Conservation (phyloP, 768 basidiomycete genomes). For the Heimioporus sp. region DNA sequence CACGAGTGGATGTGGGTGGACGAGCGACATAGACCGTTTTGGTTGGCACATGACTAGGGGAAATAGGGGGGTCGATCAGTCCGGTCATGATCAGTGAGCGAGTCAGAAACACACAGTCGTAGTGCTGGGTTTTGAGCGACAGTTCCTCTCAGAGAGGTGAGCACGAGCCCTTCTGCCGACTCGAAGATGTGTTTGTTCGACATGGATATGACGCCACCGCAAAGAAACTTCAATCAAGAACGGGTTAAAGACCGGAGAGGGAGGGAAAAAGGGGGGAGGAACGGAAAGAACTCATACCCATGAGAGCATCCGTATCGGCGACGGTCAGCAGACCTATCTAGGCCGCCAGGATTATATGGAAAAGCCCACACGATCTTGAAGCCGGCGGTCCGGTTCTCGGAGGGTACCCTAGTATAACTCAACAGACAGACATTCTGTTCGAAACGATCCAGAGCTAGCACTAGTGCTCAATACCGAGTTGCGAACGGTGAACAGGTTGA, state of each 20-base stretch:
- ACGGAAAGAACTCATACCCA: too few species aligned
- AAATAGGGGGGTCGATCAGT: background rate
- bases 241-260: background rate
- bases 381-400: too few species aligned
- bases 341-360: too few species aligned
- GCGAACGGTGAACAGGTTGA: too few species aligned
- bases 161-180: slow-evolving; percentile 41
- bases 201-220: slow-evolving; percentile 25
- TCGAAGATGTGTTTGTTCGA: slow-evolving; percentile 42
- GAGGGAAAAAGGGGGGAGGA: too few species aligned
- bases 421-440: too few species aligned
- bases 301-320: too few species aligned
- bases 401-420: too few species aligned
- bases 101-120: slow-evolving; percentile 31
- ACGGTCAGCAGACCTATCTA: too few species aligned
- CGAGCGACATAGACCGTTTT: slow-evolving; percentile 35
- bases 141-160: slow-evolving; percentile 41
- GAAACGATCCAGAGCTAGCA: too few species aligned
- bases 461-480: too few species aligned
- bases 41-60: slow-evolving; percentile 33
- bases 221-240: background rate
- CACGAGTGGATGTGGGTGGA: slow-evolving; percentile 19
- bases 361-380: too few species aligned
- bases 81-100: background rate
- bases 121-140: slow-evolving; percentile 41